Conservation (phyloP, 2,329 filamentous ascomycete species). For the Cercospora sesami region DNA sequence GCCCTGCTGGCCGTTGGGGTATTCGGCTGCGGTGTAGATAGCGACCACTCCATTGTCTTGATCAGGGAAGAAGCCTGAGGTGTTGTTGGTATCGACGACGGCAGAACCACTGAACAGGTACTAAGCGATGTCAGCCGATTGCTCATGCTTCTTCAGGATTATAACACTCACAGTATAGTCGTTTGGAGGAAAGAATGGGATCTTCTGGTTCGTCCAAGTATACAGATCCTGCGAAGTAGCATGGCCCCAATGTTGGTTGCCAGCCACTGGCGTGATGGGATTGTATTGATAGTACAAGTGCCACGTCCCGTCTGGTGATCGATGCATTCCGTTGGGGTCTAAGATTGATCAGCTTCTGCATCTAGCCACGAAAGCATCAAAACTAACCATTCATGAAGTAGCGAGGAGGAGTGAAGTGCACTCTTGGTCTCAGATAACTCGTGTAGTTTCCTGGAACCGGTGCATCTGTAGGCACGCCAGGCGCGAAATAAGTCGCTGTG, state of each 20-base stretch:
- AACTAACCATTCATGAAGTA: slow-evolving; percentile 53
- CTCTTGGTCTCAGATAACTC: slow-evolving; percentile 51
- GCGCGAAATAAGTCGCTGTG: slow-evolving; percentile 31
- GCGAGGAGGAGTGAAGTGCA: slow-evolving; percentile 58
- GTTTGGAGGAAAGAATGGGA: slow-evolving; percentile 60
- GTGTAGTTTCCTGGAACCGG: slow-evolving; percentile 45
- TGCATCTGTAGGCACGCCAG: slow-evolving; percentile 37
- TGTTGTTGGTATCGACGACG: slow-evolving; percentile 64
- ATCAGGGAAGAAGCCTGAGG: slow-evolving; percentile 63
- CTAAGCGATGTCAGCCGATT: background rate
- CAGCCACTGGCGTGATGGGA: slow-evolving; percentile 49
- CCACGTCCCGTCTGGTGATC: slow-evolving; percentile 58
- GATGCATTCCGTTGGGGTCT: slow-evolving; percentile 65
- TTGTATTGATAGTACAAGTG: slow-evolving; percentile 68
- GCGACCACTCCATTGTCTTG: slow-evolving; percentile 64
- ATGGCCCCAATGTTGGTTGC: slow-evolving; percentile 61
- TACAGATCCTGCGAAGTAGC: slow-evolving; percentile 63
- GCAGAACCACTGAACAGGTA: slow-evolving; percentile 57
- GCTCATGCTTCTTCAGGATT: background rate
- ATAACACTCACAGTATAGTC: slow-evolving; percentile 43
- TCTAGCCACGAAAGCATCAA: background rate
- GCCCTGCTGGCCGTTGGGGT: slow-evolving; percentile 36
- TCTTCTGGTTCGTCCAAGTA: slow-evolving; percentile 64
- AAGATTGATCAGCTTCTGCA: slow-evolving; percentile 42
- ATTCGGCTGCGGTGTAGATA: slow-evolving; percentile 53